A percentile compares a stretch with the other conserved stretches of the same genome.
Evolutionary conservation across 257 asterid species (phyloP).

Genomic region (Solanum pimpinellifolium): DNA sequence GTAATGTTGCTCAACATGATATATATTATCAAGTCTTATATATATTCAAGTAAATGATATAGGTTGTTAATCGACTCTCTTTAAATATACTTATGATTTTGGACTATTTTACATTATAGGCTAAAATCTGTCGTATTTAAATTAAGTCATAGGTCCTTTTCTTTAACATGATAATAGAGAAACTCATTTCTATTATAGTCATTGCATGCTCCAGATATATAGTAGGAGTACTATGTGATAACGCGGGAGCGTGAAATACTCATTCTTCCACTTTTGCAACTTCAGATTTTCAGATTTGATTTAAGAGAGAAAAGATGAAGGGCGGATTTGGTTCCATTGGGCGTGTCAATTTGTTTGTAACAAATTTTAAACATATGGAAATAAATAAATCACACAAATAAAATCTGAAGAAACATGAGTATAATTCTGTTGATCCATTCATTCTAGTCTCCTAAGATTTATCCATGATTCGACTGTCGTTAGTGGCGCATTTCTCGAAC

Average conservation of each 20-base stretch:
- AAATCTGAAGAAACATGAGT: no score
- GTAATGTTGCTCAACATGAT: background rate
- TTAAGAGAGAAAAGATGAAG: no score
- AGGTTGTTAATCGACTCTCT: background rate
- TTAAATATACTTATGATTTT: background rate
- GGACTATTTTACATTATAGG: background rate
- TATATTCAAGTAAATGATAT: background rate
- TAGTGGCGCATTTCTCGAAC: no score
- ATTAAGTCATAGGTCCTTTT: background rate
- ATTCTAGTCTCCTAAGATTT: no score
- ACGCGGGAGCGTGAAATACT: background rate
- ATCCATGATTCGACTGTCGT: no score
- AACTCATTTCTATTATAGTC: background rate
- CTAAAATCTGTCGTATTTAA: background rate
- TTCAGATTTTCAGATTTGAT: no score
- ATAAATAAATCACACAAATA: no score
- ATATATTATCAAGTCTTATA: background rate
- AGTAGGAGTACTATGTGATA: background rate
- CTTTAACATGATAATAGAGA: background rate
- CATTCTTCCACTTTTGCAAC: no score
- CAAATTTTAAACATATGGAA: no score
- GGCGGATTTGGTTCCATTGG: no score
- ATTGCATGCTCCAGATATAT: background rate
- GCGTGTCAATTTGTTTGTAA: no score
- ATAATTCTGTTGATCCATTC: no score